Evolutionary conservation across 208 protist species (phyloP).

Genomic region (Leishmania lainsoni): DNA sequence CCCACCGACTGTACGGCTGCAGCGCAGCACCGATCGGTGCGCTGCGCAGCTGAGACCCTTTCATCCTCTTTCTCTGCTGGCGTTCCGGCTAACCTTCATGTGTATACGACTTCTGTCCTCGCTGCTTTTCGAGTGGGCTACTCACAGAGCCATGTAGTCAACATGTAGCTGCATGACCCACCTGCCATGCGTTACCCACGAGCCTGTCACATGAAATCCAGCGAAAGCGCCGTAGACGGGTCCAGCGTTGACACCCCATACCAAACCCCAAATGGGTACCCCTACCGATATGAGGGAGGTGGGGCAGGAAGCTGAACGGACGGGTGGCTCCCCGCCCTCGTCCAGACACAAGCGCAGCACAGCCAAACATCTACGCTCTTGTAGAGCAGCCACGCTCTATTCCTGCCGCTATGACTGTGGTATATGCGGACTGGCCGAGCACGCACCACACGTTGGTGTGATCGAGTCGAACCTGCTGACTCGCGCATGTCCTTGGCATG

Average conservation of each 20-base stretch:
- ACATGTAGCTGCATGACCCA: neutral
- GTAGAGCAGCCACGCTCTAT: neutral
- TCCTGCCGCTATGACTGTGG: neutral
- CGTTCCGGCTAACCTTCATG: neutral
- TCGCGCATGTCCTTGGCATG: neutral
- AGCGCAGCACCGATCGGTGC: neutral
- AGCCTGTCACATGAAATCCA: neutral
- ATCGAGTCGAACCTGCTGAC: neutral
- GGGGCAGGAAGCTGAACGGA: neutral
- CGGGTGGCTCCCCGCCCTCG: neutral
- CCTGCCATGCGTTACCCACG: neutral
- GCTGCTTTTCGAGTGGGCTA: neutral
- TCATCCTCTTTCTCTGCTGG: too few relatives aligned
- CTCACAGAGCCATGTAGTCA: neutral
- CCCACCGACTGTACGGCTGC: too few relatives aligned
- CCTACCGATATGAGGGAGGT: neutral
- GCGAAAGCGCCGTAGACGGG: neutral
- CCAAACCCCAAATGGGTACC: neutral
- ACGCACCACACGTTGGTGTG: neutral
- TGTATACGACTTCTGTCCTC: neutral
- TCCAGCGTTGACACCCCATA: too few relatives aligned
- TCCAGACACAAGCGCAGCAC: neutral
- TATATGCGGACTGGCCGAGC: neutral
- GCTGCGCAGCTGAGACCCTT: neutral
- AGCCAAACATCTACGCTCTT: too few relatives aligned